Base-by-base conservation (phyloP, 345 rosid species). In the Dovyalis caffra region DNA sequence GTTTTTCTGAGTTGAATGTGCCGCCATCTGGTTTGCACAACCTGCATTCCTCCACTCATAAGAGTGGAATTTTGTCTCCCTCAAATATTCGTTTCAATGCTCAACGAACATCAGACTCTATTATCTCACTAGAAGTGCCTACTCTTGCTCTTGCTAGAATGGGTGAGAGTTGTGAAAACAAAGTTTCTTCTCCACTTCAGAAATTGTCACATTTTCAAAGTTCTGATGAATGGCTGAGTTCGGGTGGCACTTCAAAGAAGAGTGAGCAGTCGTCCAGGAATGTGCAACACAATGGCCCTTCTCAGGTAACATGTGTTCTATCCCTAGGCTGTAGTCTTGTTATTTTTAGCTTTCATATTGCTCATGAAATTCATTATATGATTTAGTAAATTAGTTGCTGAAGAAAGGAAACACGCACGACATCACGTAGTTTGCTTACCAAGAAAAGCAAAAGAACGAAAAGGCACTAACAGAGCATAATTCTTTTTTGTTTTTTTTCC, bases 131-230 rank as follows among this genome's bases (percentile, higher is more conserved):
- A 3, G 77, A 61, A 47, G 25, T 31, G 6, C 38, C 43, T 49
- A 8, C 72, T 65, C 53, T 65, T 43, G 21, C 80, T 31, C 57
- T 69, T 16, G 73, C 23, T 33, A 66, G 61, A 68, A 43, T 12
- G 62, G 71, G 28, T 26, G 57, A 72, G 23, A 31, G 6, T 69
- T 62, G 69, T 34, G 80, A 73, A 58, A 53, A 70, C 64, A 69
- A 73, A 63, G 67, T 11, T 18, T 23, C 71, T 64, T 63, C 74
- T 64, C 23, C 11, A 31, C 77, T 40, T 32, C 18, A 32, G 29
- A 76, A 76, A 31, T 25, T 38, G 28, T 61, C 14, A 25, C 68
- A 38, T 73, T 45, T 33, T 9, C 68, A 64, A 74, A 58, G 28
- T 45, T 43, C 9, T 29, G 40, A 43, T 49, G 56, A 61, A 38